These are phyloP conservation scores for Scutellaria barbata DNA, from an alignment of 257 asterid genomes.

Conservation along the genomic window DNA sequence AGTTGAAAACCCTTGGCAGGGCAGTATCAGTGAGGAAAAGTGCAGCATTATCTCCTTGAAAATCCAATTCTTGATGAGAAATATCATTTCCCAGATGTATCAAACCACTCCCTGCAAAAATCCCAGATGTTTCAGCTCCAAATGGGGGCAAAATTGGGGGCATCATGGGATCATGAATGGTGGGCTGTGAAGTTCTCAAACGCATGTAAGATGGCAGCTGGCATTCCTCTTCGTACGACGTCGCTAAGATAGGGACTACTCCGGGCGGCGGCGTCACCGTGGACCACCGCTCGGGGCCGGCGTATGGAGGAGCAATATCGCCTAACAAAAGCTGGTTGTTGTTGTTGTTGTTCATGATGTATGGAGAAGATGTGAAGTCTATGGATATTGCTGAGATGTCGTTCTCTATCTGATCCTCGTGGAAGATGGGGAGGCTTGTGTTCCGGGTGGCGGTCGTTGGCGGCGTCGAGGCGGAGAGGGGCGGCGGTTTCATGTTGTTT, in stretches of 20 bases:
- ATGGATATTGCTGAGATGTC: constrained; percentile 81
- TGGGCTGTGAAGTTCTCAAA: constrained; percentile 43
- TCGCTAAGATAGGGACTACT: constrained; percentile 42
- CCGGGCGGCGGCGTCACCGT: constrained; percentile 13
- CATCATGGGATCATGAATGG: constrained; percentile 53
- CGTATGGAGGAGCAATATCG: not conserved
- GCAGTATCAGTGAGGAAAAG: constrained; percentile 51
- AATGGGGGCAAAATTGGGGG: constrained; percentile 47
- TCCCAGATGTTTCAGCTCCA: constrained; percentile 48
- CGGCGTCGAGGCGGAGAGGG: not conserved
- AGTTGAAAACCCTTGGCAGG: constrained; percentile 52
- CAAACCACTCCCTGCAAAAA: constrained; percentile 44
- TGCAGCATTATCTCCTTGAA: constrained; percentile 62
- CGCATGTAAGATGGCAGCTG: constrained; percentile 54
- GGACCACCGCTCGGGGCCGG: constrained; percentile 29
- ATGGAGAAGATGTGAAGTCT: constrained; percentile 60
- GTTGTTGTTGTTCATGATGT: constrained; percentile 41
- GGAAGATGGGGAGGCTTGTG: constrained; percentile 47
- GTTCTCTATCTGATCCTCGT: constrained; percentile 50
- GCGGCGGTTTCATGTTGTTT: constrained; percentile 26
- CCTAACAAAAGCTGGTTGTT: no score
- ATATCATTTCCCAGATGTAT: constrained; percentile 49
- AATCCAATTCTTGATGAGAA: constrained; percentile 63
- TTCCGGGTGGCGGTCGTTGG: constrained; percentile 17
- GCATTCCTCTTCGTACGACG: constrained; percentile 54